Conservation (phyloP, 1,139 yeast species). For the Taphrina communis region DNA sequence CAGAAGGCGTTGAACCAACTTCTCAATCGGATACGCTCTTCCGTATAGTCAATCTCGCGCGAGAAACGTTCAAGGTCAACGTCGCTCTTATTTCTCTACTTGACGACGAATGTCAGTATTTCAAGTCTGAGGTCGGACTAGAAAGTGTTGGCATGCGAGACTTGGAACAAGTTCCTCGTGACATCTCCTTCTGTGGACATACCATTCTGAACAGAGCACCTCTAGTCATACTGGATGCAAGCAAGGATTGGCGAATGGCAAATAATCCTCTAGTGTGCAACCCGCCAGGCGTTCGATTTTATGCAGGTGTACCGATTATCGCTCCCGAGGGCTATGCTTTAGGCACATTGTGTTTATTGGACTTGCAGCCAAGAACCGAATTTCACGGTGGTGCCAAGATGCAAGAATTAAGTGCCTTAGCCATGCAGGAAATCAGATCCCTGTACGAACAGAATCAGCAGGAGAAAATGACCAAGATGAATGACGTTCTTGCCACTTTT, state of each 20-base stretch:
- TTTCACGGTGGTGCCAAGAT: constrained; percentile 41
- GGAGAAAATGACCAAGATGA: constrained; percentile 34
- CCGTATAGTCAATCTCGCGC: constrained; percentile 36
- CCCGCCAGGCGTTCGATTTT: constrained; percentile 44
- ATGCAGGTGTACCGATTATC: constrained; percentile 47
- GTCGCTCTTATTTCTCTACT: constrained; percentile 35
- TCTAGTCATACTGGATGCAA: constrained; percentile 44
- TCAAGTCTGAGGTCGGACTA: constrained; percentile 39
- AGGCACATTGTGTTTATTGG: constrained; percentile 46
- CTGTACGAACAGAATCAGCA: constrained; percentile 38
- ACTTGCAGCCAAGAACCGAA: constrained; percentile 42
- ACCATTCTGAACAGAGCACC: constrained; percentile 44
- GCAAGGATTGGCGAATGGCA: constrained; percentile 46
- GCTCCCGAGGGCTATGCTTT: constrained; percentile 43
- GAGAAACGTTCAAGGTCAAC: constrained; percentile 37
- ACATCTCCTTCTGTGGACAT: constrained; percentile 45
- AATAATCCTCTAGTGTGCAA: constrained; percentile 45
- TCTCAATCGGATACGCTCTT: constrained; percentile 36
- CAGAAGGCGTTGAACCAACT: constrained; percentile 24
- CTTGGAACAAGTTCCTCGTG: constrained; percentile 42
- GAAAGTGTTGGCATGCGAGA: constrained; percentile 31
- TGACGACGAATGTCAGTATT: constrained; percentile 40
- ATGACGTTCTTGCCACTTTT: constrained; percentile 27
- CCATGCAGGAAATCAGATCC: constrained; percentile 41
- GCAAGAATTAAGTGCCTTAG: constrained; percentile 43